These are phyloP conservation scores for Phaeoacremonium minimum DNA, from an alignment of 2,329 filamentous ascomycete species.

Conservation along the genomic window DNA sequence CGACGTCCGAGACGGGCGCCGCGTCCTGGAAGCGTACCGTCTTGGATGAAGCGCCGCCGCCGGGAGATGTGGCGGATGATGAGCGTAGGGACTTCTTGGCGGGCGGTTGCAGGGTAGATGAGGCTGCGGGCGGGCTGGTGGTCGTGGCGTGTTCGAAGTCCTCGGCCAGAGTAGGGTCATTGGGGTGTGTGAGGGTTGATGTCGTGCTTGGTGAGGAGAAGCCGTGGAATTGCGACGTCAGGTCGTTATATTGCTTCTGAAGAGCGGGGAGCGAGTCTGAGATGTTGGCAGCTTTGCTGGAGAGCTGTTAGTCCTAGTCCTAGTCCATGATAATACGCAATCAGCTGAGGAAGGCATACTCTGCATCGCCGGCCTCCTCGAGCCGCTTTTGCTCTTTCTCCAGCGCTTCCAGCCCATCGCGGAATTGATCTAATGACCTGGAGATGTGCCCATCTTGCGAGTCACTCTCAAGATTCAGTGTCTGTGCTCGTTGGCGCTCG, in stretches of 20 bases:
- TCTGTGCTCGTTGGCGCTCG: conserved; percentile 82
- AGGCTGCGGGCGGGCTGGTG: conserved; percentile 34
- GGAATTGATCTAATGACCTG: conserved; percentile 80
- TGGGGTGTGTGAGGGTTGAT: conserved; percentile 53
- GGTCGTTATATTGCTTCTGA: conserved; percentile 69
- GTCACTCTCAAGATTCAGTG: conserved; percentile 71
- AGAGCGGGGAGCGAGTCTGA: conserved; percentile 64
- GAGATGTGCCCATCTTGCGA: conserved; percentile 87
- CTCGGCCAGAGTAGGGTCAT: conserved; percentile 55
- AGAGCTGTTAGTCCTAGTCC: conserved; percentile 12
- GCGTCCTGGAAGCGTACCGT: conserved; percentile 84
- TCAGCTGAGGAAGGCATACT: too few species aligned
- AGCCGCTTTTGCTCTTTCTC: conserved; percentile 61
- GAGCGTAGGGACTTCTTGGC: conserved; percentile 19
- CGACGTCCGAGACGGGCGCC: conserved; percentile 54
- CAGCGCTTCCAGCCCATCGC: conserved; percentile 70
- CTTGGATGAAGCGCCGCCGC: conserved; percentile 41
- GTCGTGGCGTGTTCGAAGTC: conserved; percentile 62
- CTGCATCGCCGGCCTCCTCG: conserved; percentile 58
- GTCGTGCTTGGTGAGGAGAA: conserved; percentile 46
- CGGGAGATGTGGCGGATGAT: conserved; percentile 21
- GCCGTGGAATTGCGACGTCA: conserved; percentile 77
- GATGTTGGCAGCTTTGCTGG: conserved; percentile 43
- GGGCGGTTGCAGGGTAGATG: conserved; percentile 12
- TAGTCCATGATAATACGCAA: too few species aligned